Evolutionary conservation across 1,284 basidiomycete genomes (phyloP).

Genomic region (Pseudozyma thailandica): DNA sequence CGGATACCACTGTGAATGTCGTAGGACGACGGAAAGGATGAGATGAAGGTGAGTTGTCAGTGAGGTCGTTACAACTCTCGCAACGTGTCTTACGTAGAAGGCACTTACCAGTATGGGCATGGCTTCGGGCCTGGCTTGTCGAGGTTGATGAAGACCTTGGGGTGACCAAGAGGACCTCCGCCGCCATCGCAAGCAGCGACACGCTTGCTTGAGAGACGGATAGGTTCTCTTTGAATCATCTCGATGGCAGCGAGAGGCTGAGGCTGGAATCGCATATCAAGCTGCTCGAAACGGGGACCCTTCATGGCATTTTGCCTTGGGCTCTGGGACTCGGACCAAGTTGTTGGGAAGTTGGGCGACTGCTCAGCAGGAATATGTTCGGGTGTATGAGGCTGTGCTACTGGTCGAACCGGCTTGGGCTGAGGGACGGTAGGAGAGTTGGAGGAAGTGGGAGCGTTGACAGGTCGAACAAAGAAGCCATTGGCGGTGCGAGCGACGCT

Average conservation of each 20-base stretch:
- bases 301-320: slow-evolving; percentile 73
- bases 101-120: slow-evolving; percentile 62
- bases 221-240: slow-evolving; percentile 84
- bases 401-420: slow-evolving; percentile 40
- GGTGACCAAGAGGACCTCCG: slow-evolving; percentile 93
- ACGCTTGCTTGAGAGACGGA: slow-evolving; percentile 81
- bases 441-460: slow-evolving; percentile 50
- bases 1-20: slow-evolving; percentile 43
- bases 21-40: not conserved
- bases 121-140: slow-evolving; percentile 69
- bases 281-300: slow-evolving; percentile 91
- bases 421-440: slow-evolving; percentile 45
- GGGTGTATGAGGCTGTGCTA: slow-evolving; percentile 59
- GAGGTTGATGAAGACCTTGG: slow-evolving; percentile 94
- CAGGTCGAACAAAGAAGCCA: slow-evolving; percentile 51
- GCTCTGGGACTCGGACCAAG: slow-evolving; percentile 59
- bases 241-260: slow-evolving; percentile 90
- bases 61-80: too few relatives aligned
- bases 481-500: slow-evolving; percentile 6
- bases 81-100: too few relatives aligned
- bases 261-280: slow-evolving; percentile 84
- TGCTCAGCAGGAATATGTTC: slow-evolving; percentile 50
- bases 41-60: slow-evolving; percentile 1
- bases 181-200: slow-evolving; percentile 88
- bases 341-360: slow-evolving; percentile 58